These are phyloP conservation scores for Mortierella sp. DNA, from an alignment of 371 early-diverging fungal genomes.

Conservation along the genomic window DNA sequence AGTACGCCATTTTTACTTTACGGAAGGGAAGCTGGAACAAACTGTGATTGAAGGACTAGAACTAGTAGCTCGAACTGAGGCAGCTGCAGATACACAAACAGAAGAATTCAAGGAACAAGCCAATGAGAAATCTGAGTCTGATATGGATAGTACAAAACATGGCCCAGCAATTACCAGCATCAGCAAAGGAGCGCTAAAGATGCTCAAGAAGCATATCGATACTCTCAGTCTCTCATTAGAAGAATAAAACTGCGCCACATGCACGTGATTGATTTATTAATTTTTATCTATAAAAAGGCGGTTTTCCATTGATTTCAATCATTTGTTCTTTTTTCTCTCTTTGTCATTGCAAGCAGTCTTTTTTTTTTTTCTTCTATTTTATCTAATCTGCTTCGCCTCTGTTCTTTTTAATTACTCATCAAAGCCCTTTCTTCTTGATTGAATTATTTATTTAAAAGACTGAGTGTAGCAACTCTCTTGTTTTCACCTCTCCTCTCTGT, in stretches of 20 bases:
- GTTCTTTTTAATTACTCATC: conserved; percentile 3
- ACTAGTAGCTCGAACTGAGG: conserved; percentile 45
- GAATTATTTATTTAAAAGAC: background rate
- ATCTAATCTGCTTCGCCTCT: background rate
- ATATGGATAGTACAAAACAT: background rate
- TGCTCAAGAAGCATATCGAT: conserved; percentile 57
- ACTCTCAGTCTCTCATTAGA: conserved; percentile 38
- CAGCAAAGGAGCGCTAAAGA: conserved; percentile 54
- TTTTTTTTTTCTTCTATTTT: conserved; percentile 3
- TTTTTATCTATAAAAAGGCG: too few species aligned
- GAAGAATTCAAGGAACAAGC: background rate
- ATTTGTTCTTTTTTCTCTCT: conserved; percentile 3
- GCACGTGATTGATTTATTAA: background rate
- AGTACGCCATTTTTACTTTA: conserved; percentile 48
- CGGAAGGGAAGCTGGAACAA: conserved; percentile 37
- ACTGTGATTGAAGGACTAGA: conserved; percentile 55
- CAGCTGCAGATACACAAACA: background rate
- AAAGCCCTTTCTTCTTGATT: background rate
- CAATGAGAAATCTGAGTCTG: background rate
- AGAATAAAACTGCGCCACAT: conserved; percentile 13
- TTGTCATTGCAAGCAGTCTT: background rate
- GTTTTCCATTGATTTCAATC: conserved; percentile 5
- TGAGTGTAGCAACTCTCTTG: background rate
- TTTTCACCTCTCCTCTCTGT: background rate
- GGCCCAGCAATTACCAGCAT: conserved; percentile 20